These are phyloP conservation scores for Aspergillus sp. DNA, from an alignment of 2,329 filamentous ascomycete species.

Conservation along the genomic window DNA sequence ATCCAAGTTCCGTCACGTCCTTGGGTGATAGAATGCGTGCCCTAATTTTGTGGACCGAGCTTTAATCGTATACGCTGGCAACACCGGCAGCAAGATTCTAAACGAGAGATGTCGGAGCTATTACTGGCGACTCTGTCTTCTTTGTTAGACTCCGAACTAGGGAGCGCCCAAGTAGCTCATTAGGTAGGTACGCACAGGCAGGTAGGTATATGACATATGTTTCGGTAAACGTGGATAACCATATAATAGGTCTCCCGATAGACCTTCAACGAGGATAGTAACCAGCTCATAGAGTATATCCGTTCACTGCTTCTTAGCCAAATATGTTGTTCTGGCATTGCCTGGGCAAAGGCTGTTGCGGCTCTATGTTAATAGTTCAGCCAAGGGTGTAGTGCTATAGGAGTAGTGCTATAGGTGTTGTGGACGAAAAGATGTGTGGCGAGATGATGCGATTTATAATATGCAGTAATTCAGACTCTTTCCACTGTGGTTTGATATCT, in stretches of 20 bases:
- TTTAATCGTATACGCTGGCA: not conserved
- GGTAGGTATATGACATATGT: not conserved
- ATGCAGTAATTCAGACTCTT: not conserved
- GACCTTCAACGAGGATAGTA: not conserved
- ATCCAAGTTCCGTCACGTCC: not conserved
- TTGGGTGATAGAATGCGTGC: not conserved
- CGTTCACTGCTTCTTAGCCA: no score
- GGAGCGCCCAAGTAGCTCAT: no score
- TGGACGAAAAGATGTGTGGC: not conserved
- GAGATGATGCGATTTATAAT: not conserved
- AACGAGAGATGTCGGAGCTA: not conserved
- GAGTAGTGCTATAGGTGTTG: not conserved
- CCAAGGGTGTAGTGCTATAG: not conserved
- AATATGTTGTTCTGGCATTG: no score
- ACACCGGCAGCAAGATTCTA: not conserved
- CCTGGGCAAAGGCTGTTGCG: no score
- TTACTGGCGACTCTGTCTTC: no score
- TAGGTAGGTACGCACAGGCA: no score
- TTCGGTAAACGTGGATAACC: not conserved
- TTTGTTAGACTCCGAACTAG: no score
- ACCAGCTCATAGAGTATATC: not conserved
- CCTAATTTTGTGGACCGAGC: not conserved
- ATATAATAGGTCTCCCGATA: no score
- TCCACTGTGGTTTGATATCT: not conserved
- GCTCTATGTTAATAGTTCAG: not conserved